Evolutionary conservation across 768 basidiomycete genomes (phyloP), one percentile per base, ranked within the genome.

Genomic region (Tricholoma flavovirens): DNA sequence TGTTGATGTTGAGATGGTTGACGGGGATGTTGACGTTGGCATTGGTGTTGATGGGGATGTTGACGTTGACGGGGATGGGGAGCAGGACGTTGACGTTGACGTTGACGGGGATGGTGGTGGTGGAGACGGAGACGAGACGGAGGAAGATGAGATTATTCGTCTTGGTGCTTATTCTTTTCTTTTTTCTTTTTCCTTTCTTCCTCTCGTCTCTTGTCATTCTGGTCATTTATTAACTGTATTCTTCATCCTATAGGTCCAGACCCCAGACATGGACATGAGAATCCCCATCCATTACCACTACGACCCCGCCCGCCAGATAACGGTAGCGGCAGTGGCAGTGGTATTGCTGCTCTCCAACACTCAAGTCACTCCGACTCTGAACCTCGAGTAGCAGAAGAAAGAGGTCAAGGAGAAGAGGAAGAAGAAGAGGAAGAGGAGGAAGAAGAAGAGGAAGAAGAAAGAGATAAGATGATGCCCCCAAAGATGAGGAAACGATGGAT

Each of bases 401-500:
- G n/a, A n/a, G n/a, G n/a, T 3, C 35, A 14, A 35, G 49, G 56
- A 42, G 62, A 52, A 53, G 57, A 58, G 50, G 33, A 57, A 60
- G 51, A 48, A 54, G 7, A 48, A 50, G 40, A 19, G 42, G 42
- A 36, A 26, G 32, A 49, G 8, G n/a, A 12, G 24, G 32, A 40
- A n/a, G 36, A 30, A n/a, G 51, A 52, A 33, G 59, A 54, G 26
- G 53, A 55, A n/a, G n/a, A n/a, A n/a, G n/a, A n/a, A n/a, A n/a
- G n/a, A 36, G 73, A 77, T 54, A 75, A 75, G 10, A 69, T 68
- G 49, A 74, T 87, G 61, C 86, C 85, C 5, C 84, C 85, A 3
- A 83, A 83, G 68, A 79, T 87, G 79, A 74, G 86, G 36, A 87
- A 83, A 55, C 60, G 66, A 49, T 77, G 76, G n/a, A n/a, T n/a